Conservation (phyloP, 352 stramenopile genomes). For the Phytopythium chamaehyphon region DNA sequence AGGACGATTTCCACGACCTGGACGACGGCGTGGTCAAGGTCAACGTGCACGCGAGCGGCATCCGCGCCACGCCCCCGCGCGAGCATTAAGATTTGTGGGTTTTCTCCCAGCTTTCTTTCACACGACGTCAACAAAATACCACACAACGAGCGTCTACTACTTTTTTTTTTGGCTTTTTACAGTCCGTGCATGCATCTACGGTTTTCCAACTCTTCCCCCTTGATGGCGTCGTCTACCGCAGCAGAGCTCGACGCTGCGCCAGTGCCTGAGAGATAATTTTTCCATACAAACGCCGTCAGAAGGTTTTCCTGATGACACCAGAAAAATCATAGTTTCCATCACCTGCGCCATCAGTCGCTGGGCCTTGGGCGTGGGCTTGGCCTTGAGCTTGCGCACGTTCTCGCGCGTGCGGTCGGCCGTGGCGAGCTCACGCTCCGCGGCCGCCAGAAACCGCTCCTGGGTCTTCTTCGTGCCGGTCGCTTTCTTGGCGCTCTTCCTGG, state of each 20-base stretch:
- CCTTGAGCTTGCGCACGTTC: conserved; percentile 66
- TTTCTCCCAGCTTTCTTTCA: too few species aligned
- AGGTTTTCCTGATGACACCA: not conserved
- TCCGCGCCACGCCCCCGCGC: conserved; percentile 51
- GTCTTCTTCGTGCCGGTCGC: conserved; percentile 17
- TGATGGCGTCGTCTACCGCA: conserved; percentile 19
- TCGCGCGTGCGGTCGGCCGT: conserved; percentile 46
- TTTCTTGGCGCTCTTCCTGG: conserved; percentile 28
- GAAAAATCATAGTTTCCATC: conserved; percentile 1
- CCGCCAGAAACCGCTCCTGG: conserved; percentile 50
- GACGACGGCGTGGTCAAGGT: conserved; percentile 66
- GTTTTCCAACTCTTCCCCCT: not conserved
- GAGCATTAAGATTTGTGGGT: too few species aligned
- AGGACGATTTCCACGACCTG: conserved; percentile 83
- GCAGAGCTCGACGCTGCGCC: conserved; percentile 33
- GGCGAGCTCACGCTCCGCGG: conserved; percentile 44
- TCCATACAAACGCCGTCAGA: not conserved
- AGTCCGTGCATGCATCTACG: too few species aligned
- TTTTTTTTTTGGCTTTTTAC: too few species aligned
- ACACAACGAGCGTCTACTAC: too few species aligned
- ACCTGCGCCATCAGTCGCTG: conserved; percentile 70
- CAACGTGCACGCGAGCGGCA: conserved; percentile 72
- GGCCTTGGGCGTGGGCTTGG: conserved; percentile 46
- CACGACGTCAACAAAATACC: not conserved
- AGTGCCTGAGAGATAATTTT: too few species aligned